These are phyloP conservation scores for Thelonectria rubi DNA, from an alignment of 2,329 filamentous ascomycete genomes.

Conservation along the genomic window DNA sequence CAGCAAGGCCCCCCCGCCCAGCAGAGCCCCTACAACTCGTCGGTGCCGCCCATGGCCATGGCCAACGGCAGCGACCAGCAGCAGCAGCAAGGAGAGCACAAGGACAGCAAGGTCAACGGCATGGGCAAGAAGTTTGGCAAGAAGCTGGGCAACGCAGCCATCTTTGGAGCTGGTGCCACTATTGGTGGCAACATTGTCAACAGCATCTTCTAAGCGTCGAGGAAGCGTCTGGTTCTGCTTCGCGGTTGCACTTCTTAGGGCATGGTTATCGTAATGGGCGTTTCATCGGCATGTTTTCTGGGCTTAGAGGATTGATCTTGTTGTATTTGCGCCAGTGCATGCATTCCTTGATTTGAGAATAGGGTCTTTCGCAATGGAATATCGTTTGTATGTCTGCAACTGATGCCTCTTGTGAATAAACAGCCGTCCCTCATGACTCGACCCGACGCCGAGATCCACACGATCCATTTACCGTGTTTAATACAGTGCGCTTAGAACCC, in stretches of 20 bases:
- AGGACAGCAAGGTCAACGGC: constrained; percentile 71
- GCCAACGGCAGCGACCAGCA: constrained; percentile 61
- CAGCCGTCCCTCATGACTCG: neutral
- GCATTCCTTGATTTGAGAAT: neutral
- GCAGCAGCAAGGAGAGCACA: constrained; percentile 48
- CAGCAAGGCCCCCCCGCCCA: constrained; percentile 55
- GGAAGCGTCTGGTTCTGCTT: neutral
- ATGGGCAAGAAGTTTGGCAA: constrained; percentile 94
- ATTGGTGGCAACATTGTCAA: constrained; percentile 92
- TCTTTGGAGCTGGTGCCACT: constrained; percentile 92
- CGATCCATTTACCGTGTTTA: constrained; percentile 19
- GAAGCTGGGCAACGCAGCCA: constrained; percentile 82
- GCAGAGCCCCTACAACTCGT: constrained; percentile 71
- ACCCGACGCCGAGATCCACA: neutral
- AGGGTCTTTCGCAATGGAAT: neutral
- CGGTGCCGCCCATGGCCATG: constrained; percentile 79
- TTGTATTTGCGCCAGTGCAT: neutral
- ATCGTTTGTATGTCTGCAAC: neutral
- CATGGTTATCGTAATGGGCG: neutral
- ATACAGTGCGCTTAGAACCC: constrained; percentile 18
- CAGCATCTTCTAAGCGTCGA: constrained; percentile 75
- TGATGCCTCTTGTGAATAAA: too few relatives aligned
- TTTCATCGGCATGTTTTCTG: neutral
- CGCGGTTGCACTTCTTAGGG: neutral
- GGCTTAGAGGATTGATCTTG: constrained; percentile 8